phyloP scores from a whole-genome alignment of 257 asterid species.

The Solanum ahanhuiri region DNA sequence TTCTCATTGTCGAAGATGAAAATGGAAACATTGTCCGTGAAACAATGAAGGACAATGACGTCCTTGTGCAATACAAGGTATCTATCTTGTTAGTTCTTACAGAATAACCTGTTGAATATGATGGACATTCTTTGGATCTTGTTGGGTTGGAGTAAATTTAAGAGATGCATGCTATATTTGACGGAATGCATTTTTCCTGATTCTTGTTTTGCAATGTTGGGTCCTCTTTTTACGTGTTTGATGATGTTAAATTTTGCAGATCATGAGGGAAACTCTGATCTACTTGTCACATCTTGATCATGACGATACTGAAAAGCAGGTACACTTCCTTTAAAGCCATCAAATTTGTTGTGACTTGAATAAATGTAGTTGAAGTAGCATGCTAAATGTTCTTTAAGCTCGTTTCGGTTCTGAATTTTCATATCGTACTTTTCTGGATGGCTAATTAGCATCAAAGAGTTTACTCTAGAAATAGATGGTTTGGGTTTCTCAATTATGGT shows the following conservation, averaged over 20 bases:
- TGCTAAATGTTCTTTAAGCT: neutral
- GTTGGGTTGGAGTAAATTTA: neutral
- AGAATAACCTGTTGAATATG: neutral
- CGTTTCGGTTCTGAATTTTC: neutral
- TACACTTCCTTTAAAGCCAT: constrained; percentile 7
- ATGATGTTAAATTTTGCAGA: constrained; percentile 37
- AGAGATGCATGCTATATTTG: neutral
- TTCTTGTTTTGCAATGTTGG: neutral
- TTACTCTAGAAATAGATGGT: neutral
- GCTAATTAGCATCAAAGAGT: neutral
- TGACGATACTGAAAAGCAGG: constrained; percentile 97
- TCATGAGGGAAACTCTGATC: constrained; percentile 96
- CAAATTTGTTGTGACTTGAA: neutral
- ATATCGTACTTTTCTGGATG: neutral
- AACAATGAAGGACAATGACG: constrained; percentile 97
- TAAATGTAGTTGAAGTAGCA: neutral
- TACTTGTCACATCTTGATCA: constrained; percentile 98
- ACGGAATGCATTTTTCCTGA: neutral
- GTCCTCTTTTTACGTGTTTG: constrained; percentile 1
- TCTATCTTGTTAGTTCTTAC: neutral
- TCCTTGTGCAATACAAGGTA: constrained; percentile 96
- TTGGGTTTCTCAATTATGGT: neutral
- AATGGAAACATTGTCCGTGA: constrained; percentile 99
- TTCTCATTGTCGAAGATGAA: constrained; percentile 91
- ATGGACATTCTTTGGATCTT: neutral